Evolutionary conservation across 2,329 filamentous ascomycete genomes (phyloP), one percentile per base, ranked within the genome.

Genomic region (Herpotrichia juniperi): DNA sequence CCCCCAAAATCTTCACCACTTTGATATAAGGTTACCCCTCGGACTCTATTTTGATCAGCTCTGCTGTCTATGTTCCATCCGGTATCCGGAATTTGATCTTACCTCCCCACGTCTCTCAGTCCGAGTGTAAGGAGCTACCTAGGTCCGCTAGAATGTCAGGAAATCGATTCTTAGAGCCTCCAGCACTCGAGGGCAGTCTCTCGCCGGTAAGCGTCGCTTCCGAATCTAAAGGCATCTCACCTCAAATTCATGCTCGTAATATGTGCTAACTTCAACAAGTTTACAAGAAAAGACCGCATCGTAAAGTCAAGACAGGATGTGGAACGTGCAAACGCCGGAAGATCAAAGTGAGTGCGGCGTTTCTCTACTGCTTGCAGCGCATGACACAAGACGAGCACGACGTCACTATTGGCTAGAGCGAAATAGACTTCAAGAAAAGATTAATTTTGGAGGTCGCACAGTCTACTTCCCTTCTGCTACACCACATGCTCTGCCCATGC

Each of bases 281-380:
- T 6, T 59, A 59, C 46, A 54, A 54, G 28, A 57, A 59, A 40
- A 25, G 54, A 12, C 54, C 57, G 10, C 57, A 57, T 24, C 42
- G 57, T 2, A 59, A 59, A 50, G 54, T 59, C 24, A 57, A 55
- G 31, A 51, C 44, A 12, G 57, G 57, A 21, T 59, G 57, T 30
- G 37, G 32, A 4, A 55, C 43, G 4, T 59, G 57, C 46, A 59
- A 57, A 28, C 48, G 54, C 12, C 34, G 57, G 22, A 59, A 57
- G 35, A 53, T 59, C 25, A 60, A 60, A 19, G 57, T 58, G 28
- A 14, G 51, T 46, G 17, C 4, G n/a, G 6, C n/a, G n/a, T 32
- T 46, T 40, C 12, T 32, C n/a, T n/a, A 4, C 16, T 34, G 31
- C 16, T 8, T 34, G 9, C n/a, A 5, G 31, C n/a, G 26, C 26